Evolutionary conservation across 805 yeast species (phyloP), one percentile per base, ranked within the genome.

Genomic region (Ogataea paraovalis): DNA sequence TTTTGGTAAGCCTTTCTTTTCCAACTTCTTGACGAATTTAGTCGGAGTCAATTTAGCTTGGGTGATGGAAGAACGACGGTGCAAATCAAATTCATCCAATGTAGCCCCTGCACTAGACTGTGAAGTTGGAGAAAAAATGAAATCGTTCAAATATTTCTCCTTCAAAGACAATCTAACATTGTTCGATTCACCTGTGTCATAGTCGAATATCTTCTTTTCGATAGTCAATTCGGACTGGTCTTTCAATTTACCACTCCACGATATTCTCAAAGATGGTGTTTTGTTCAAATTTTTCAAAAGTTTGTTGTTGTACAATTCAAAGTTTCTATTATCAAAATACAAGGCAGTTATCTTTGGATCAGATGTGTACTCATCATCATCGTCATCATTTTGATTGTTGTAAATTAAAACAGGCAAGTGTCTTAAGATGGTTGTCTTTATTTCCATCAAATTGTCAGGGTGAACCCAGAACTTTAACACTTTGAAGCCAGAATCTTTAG

Each of bases 401-500:
- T 90, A 94, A 42, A 92, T 86, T 52, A 92, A 75, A 5, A 91
- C 96, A 1, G 99, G 99, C 55, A 92, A 78, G 60, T 89, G 96
- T 65, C 98, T 85, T 63, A 92, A 78, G 55, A 92, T 87, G 50
- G 90, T 82, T n/a, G 98, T 89, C 71, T 92, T 92, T 47, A 91
- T 96, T 70, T 92, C 98, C 97, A 92, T 91, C 64, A 94, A 65
- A 64, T 89, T 87, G 58, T 94, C 99, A n/a, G 92, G 91, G 65
- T 92, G 98, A 39, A 94, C 78, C 99, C 99, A 92, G 67, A 92
- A 92, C 69, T 87, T 89, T 68, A 84, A 82, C 14, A 88, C 83
- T 53, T 73, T 83, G 72, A 58, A 82, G 28, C 62, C 62, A 8
- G 51, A 41, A 6, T 59, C 64, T 39, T 55, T 54, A 20, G 44